Conservation (phyloP, 345 rosid genomes). For the Eucalyptus curtisii region DNA sequence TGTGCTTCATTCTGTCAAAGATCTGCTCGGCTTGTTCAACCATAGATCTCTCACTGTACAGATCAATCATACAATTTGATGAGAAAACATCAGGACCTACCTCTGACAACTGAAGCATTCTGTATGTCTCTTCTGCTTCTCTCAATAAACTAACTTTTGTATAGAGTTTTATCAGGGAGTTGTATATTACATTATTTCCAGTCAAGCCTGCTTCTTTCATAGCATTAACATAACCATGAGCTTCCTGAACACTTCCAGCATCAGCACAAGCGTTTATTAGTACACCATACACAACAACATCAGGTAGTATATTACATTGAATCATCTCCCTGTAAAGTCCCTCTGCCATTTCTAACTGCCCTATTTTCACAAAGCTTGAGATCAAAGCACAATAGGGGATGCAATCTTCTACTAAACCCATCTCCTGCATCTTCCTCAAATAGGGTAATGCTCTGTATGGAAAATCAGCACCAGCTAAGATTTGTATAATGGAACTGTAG, state of each 20-base stretch:
- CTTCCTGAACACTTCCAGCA: conserved; percentile 52
- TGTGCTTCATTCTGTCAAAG: conserved; percentile 48
- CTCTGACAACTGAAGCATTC: conserved; percentile 26
- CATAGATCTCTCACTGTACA: conserved; percentile 67
- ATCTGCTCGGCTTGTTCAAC: conserved; percentile 50
- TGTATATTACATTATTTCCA: conserved; percentile 52
- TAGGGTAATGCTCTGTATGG: conserved; percentile 44
- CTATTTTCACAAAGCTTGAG: neutral
- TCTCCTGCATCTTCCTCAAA: conserved; percentile 61
- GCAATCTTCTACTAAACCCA: conserved; percentile 57
- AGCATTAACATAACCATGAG: conserved; percentile 38
- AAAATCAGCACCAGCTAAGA: conserved; percentile 52
- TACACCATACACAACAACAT: conserved; percentile 62
- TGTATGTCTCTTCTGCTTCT: conserved; percentile 75
- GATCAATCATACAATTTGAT: conserved; percentile 89
- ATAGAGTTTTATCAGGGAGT: conserved; percentile 80
- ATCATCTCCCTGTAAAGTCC: conserved; percentile 57
- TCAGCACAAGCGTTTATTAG: conserved; percentile 87
- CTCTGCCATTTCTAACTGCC: conserved; percentile 61
- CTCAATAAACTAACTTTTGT: conserved; percentile 68
- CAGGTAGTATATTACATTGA: conserved; percentile 42
- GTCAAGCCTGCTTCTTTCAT: conserved; percentile 55
- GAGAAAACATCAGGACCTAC: conserved; percentile 39
- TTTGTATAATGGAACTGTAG: conserved; percentile 62
- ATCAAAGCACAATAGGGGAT: conserved; percentile 60